These are phyloP conservation scores for Cyberlindnera petersonii DNA, from an alignment of 805 yeast genomes.

Conservation along the genomic window DNA sequence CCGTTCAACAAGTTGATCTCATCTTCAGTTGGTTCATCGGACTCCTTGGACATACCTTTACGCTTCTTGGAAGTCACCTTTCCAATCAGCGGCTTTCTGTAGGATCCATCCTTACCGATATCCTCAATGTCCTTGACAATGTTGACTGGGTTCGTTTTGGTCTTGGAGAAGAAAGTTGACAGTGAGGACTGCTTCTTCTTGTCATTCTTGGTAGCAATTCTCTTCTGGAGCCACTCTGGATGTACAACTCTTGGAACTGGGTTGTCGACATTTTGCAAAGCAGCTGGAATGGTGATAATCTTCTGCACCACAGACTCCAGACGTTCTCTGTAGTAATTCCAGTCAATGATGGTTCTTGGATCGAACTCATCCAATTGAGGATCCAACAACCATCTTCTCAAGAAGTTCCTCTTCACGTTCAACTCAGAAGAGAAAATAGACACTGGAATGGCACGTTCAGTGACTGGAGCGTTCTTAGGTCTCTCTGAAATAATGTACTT, in stretches of 20 bases:
- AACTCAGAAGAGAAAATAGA: conserved; percentile 87
- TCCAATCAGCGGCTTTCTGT: conserved; percentile 30
- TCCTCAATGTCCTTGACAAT: conserved; percentile 73
- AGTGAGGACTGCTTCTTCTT: conserved; percentile 69
- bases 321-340: conserved; percentile 90
- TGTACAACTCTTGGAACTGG: conserved; percentile 95
- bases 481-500: conserved; percentile 84
- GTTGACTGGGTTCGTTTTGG: conserved; percentile 39
- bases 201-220: conserved; percentile 57
- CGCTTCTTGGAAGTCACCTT: conserved; percentile 35
- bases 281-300: conserved; percentile 96
- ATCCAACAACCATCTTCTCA: conserved; percentile 86
- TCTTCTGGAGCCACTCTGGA: conserved; percentile 85
- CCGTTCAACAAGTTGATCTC: conserved; percentile 48
- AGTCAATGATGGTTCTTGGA: conserved; percentile 84
- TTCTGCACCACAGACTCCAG: conserved; percentile 91
- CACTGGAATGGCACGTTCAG: conserved; percentile 95
- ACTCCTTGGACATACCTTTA: conserved; percentile 29
- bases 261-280: conserved; percentile 77
- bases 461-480: conserved; percentile 84
- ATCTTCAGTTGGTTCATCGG: conserved; percentile 39
- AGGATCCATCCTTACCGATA: conserved; percentile 39
- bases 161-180: conserved; percentile 48
- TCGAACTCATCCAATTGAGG: conserved; percentile 74
- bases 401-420: conserved; percentile 61